Base-by-base conservation (phyloP, 2,329 filamentous ascomycete species). In the Pyrenochaeta sp. region DNA sequence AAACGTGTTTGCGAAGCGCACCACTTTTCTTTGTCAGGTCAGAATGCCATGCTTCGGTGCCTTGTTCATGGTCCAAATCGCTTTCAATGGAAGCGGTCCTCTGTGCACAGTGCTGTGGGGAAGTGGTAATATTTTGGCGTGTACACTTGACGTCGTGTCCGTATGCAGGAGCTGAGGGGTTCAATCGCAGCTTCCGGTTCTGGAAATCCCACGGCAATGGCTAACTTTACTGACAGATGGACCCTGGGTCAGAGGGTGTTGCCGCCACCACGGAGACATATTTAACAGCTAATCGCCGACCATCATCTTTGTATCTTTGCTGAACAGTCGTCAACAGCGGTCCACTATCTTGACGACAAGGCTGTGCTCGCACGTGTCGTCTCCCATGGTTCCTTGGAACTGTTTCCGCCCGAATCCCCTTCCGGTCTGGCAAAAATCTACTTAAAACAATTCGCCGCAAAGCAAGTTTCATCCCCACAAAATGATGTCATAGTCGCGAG, bases 91-190 rank as follows among this genome's bases (percentile, higher is more conserved):
- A 19, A 47, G 39, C 19, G 39, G 39, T 51, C 59, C 60, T 56
- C 52, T 56, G 50, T 28, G 44, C 51, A 51, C 44, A 40, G 52
- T 40, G 44, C 47, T 56, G 47, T 57, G 53, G 55, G 50, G 49
- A 50, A 52, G n/a, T 10, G 19, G 9, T 36, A 32, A 46, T 45
- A 43, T 53, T 50, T 50, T 36, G 40, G 42, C 27, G 52, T 54
- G 45, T 34, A 9, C 50, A 37, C 34, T 53, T 37, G 44, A 47
- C 19, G 37, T 47, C n/a, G 49, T 49, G 42, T 54, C 50, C 51
- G 36, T 48, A 61, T 62, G 56, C 61, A 62, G 56, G 52, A 55
- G 56, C 56, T 61, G 55, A 64, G 61, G 61, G 61, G 57, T 62
- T 40, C 55, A 56, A 50, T 59, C 36, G 55, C 59, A 61, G 59